These are phyloP conservation scores for Crithidia mellificae DNA, from an alignment of 208 protist species.

Conservation along the genomic window DNA sequence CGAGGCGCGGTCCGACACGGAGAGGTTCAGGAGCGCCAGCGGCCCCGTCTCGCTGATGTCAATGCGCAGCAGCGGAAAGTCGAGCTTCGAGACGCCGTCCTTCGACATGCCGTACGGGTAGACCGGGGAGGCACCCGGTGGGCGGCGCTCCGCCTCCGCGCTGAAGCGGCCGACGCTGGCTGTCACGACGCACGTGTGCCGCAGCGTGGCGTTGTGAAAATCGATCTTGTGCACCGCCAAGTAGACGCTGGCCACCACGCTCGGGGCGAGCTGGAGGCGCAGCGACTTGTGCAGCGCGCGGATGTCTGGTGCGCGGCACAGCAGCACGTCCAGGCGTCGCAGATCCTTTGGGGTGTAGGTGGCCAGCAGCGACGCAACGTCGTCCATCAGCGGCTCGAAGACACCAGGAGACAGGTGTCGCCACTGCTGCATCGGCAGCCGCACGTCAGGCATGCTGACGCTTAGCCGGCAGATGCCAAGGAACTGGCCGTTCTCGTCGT, in stretches of 20 bases:
- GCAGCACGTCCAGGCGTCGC: conserved; percentile 45
- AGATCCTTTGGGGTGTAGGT: conserved; percentile 76
- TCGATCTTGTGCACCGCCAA: conserved; percentile 50
- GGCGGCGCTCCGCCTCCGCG: conserved; percentile 32
- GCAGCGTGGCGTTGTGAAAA: conserved; percentile 28
- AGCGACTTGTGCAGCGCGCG: conserved; percentile 48
- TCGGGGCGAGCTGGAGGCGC: conserved; percentile 65
- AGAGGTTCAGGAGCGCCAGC: conserved; percentile 35
- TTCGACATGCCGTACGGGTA: conserved; percentile 45
- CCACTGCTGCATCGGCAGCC: conserved; percentile 13
- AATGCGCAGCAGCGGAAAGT: conserved; percentile 53
- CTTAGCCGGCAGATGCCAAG: conserved; percentile 59
- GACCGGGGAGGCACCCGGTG: conserved; percentile 20
- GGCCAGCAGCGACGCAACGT: conserved; percentile 61
- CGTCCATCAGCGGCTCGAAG: conserved; percentile 67
- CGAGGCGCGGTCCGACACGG: conserved; percentile 35
- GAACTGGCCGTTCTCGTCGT: conserved; percentile 51
- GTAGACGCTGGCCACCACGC: conserved; percentile 69
- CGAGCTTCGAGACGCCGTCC: conserved; percentile 27
- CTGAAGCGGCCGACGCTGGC: conserved; percentile 39
- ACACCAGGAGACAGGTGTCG: conserved; percentile 22
- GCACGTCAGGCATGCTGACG: conserved; percentile 40
- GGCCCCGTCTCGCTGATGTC: conserved; percentile 44
- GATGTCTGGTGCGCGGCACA: conserved; percentile 48
- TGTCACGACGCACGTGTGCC: conserved; percentile 31